Conservation (phyloP, 352 stramenopile species). For the Halophytophthora batemanensis region DNA sequence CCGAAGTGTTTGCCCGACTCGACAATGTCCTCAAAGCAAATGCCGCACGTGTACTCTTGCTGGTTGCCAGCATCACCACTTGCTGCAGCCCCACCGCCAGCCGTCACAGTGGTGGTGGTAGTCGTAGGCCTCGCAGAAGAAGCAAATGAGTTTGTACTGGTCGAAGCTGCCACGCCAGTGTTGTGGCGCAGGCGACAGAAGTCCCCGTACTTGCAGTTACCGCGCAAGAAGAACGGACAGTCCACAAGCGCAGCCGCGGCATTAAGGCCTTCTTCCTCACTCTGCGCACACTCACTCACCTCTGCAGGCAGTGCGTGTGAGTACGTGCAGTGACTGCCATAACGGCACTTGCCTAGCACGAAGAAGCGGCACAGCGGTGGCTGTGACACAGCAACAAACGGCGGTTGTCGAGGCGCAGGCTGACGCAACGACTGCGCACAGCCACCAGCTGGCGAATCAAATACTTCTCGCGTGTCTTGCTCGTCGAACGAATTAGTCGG, state of each 20-base stretch:
- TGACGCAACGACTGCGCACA: background rate
- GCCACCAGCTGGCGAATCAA: background rate
- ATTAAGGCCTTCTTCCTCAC: constrained; percentile 33
- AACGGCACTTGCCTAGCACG: constrained; percentile 73
- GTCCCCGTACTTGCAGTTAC: constrained; percentile 75
- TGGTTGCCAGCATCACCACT: constrained; percentile 18
- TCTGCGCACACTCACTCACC: constrained; percentile 26
- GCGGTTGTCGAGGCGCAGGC: background rate
- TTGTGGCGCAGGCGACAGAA: constrained; percentile 62
- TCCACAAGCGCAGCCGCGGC: constrained; percentile 62
- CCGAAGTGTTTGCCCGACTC: constrained; percentile 76
- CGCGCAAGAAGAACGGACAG: constrained; percentile 70
- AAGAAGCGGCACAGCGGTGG: constrained; percentile 66
- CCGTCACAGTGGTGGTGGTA: background rate
- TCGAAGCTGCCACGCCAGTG: constrained; percentile 7
- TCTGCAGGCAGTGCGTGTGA: constrained; percentile 46
- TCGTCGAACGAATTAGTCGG: background rate
- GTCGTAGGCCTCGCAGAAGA: background rate
- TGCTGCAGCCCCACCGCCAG: background rate
- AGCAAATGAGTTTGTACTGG: background rate
- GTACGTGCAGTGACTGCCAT: constrained; percentile 71
- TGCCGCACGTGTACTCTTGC: constrained; percentile 66
- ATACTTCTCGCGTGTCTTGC: constrained; percentile 18
- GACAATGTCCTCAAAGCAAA: constrained; percentile 83
- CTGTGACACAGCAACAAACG: constrained; percentile 16